Conservation (phyloP, 2,329 filamentous ascomycete species). For the Trichoderma gracile region DNA sequence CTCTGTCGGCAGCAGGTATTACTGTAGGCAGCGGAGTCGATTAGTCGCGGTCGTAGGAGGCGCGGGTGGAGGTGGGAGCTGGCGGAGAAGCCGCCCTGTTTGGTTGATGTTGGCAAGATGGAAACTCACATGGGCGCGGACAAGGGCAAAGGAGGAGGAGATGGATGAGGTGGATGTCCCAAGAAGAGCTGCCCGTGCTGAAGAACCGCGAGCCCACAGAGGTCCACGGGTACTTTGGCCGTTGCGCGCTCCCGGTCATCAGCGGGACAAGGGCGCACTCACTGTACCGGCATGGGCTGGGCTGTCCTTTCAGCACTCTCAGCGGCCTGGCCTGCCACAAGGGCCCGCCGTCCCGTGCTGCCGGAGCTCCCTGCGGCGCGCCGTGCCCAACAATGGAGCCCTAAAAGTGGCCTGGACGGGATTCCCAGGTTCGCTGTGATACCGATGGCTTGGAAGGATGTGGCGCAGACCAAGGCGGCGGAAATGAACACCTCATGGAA, state of each 20-base stretch:
- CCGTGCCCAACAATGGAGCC: constrained; percentile 24
- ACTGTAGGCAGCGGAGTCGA: neutral
- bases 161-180: neutral
- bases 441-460: constrained; percentile 13
- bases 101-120: constrained; percentile 14
- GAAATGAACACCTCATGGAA: neutral
- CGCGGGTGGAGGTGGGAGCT: constrained; percentile 1
- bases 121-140: neutral
- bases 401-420: constrained; percentile 8
- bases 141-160: neutral
- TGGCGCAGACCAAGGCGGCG: constrained; percentile 17
- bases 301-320: neutral
- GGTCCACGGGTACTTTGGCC: neutral
- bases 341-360: constrained; percentile 22
- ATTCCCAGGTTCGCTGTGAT: neutral
- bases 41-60: constrained; percentile 7
- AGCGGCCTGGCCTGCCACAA: constrained; percentile 11
- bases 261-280: neutral
- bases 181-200: neutral
- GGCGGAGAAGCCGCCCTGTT: constrained; percentile 13
- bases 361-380: constrained; percentile 22
- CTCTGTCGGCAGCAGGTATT: neutral
- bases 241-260: neutral
- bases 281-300: neutral
- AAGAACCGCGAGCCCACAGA: neutral